Evolutionary conservation across 345 rosid genomes (phyloP).

Genomic region (Excoecaria agallocha): DNA sequence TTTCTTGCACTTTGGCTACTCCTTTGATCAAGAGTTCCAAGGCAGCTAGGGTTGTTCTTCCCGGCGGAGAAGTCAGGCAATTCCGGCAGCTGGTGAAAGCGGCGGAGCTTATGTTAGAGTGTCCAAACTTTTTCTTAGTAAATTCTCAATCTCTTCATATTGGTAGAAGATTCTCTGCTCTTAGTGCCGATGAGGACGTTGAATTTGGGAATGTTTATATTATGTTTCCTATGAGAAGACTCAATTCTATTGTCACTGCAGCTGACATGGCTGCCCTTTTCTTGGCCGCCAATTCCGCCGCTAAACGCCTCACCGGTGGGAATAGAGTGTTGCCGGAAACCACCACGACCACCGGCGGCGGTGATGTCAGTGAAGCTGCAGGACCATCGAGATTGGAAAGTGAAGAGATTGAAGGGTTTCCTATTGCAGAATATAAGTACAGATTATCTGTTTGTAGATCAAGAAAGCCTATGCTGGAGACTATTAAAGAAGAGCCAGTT

Average conservation of each 20-base stretch:
- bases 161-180: constrained; percentile 62
- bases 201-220: constrained; percentile 59
- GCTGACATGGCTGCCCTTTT: constrained; percentile 64
- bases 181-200: constrained; percentile 76
- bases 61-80: constrained; percentile 59
- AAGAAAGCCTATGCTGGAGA: constrained; percentile 26
- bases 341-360: no score
- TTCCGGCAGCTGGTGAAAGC: constrained; percentile 57
- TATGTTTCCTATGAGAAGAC: constrained; percentile 74
- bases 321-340: constrained; percentile 18
- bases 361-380: not conserved
- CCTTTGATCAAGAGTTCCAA: constrained; percentile 36
- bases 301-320: constrained; percentile 39
- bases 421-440: constrained; percentile 9
- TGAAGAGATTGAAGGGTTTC: constrained; percentile 19
- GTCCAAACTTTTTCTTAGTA: constrained; percentile 67
- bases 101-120: constrained; percentile 87
- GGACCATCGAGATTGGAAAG: not conserved
- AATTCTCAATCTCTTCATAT: constrained; percentile 62
- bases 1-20: constrained; percentile 50
- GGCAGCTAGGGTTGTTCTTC: constrained; percentile 58
- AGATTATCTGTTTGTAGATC: constrained; percentile 25
- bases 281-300: constrained; percentile 46
- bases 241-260: constrained; percentile 52
- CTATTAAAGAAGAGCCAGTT: constrained; percentile 25